Evolutionary conservation across 176 grass and related monocot species (phyloP), one percentile per base, ranked within the genome.

Genomic region (Elymus sibiricus): DNA sequence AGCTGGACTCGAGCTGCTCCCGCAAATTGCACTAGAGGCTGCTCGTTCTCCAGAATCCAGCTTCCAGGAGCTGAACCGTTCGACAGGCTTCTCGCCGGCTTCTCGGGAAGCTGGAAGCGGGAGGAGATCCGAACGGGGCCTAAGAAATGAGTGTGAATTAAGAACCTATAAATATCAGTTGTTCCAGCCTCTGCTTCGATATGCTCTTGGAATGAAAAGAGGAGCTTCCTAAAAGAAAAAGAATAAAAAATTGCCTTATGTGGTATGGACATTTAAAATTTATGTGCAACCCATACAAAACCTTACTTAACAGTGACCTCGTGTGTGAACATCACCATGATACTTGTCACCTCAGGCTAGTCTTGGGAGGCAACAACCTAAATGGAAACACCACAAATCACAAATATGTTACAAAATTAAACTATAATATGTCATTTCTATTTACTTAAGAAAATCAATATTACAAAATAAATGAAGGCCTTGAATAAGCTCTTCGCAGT

Each of bases 131-230:
- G n/a, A n/a, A n/a, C n/a, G n/a, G n/a, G n/a, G n/a, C n/a, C n/a
- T n/a, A n/a, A 86, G 13, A 83, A 64, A 7, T 64, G 31, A 63
- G n/a, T 43, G 10, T 7, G 43, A 31, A 5, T 71, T 61, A 74
- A n/a, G 9, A 79, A 92, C 93, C 93, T 85, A 60, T 94, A 94
- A 94, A 94, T 71, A 97, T 94, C 43, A 97, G 84, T 74, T 88
- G 64, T 46, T 80, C 29, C 9, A 92, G 90, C 59, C 59, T 86
- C 32, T 64, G 53, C 7, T 75, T 81, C 28, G 78, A 86, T 43
- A 37, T 77, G 71, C 4, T 35, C 85, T 49, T 86, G 26, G 59
- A 93, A 97, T 63, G 84, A 83, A 68, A 25, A 35, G 5, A 97
- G 90, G 7, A 92, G 90, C 64, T 93, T 93, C 64, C 92, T 97